phyloP scores from a whole-genome alignment of 176 grass and related monocot genomes.

The Tuctoria greenei region DNA sequence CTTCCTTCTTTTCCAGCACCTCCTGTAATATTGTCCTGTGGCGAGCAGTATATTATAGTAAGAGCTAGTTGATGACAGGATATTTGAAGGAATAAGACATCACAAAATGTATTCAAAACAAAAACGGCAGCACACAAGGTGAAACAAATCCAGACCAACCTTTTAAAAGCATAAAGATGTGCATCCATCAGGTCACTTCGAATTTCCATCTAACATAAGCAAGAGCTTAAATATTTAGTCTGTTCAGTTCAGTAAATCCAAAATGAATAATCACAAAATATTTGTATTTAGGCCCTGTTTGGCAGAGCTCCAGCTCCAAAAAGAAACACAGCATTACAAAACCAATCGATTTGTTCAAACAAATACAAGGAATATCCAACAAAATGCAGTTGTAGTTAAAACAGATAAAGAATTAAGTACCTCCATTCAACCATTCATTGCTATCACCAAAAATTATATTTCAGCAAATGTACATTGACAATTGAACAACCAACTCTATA shows the following conservation, averaged over 20 bases:
- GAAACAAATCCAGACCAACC: conserved; percentile 42
- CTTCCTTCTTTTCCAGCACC: conserved; percentile 75
- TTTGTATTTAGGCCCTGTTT: background rate
- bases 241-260: background rate
- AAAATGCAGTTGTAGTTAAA: conserved; percentile 10
- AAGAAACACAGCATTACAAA: background rate
- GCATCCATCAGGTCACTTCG: conserved; percentile 98
- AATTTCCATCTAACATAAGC: conserved; percentile 83
- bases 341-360: background rate
- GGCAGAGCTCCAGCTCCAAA: too few relatives aligned
- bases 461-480: background rate
- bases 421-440: background rate
- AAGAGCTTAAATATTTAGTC: conserved; percentile 33
- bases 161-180: conserved; percentile 98
- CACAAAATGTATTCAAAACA: background rate
- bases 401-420: background rate
- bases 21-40: conserved; percentile 77
- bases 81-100: conserved; percentile 10
- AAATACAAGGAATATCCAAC: background rate
- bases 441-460: background rate
- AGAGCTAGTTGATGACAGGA: background rate
- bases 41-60: conserved; percentile 29
- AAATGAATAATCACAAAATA: background rate
- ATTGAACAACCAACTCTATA: background rate
- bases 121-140: background rate